Evolutionary conservation across 257 asterid species (phyloP), one percentile per base, ranked within the genome.

Genomic region (Linaria vulgaris): DNA sequence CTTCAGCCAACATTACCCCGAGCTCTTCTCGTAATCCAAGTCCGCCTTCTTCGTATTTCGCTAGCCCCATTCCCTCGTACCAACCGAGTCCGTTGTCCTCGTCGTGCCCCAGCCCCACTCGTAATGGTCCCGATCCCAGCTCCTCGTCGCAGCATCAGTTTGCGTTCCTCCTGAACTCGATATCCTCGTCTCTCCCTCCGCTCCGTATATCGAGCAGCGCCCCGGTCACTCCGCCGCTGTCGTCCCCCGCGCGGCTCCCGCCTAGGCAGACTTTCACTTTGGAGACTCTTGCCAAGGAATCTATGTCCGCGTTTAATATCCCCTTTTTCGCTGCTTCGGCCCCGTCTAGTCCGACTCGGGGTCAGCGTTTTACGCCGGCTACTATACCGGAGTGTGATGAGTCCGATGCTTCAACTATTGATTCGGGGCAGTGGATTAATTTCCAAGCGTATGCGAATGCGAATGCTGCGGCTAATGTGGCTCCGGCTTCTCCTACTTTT

Each of bases 381-480:
- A 85, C 97, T 3, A 94, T 94, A 43, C 97, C 97, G 0, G 99
- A 94, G 52, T 86, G 99, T 12, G 95, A 88, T 10, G 99, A 94
- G 69, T 90, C 99, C 0, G 99, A 94, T 50, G 56, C 94, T 1
- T 88, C 97, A 2, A 84, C 95, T 2, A 78, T 84, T 43, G 96
- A 90, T 70, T 94, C 97, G 0, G 88, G 92, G 16, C 96, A 83
- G 41, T 94, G 99, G 99, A 80, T 94, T 84, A 94, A 81, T 74
- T 94, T 94, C 67, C 96, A 86, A 57, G 76, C 81, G 24, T 84
- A 79, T 51, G 68, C 76, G 3, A 76, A 79, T 51, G 68, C 76
- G 3, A 76, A 78, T 57, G 78, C 41, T 3, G 41, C 71, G 22
- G 59, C 69, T 14, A 79, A 72, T 38, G 64, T 74, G 69, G 80